Evolutionary conservation across 83 land plant genomes (phyloP).

Genomic region (Picea engelmannii): DNA sequence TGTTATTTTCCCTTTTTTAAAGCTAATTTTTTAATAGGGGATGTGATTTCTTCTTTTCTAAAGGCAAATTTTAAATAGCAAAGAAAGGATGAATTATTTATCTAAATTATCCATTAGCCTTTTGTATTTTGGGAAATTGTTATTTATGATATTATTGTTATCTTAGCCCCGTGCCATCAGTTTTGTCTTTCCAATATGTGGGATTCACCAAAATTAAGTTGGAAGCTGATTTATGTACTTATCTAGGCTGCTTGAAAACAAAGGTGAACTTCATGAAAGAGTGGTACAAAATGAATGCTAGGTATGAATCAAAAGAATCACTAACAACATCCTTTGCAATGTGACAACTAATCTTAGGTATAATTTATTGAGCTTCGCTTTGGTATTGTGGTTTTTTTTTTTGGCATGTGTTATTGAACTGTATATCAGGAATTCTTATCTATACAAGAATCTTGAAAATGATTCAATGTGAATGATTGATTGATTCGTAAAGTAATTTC

Average conservation of each 20-base stretch:
- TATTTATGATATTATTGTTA: background rate
- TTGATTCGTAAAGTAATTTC: no score
- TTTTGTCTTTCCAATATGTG: no score
- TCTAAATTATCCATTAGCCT: background rate
- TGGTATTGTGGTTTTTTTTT: background rate
- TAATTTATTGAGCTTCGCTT: background rate
- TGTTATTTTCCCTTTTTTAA: background rate
- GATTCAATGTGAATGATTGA: no score
- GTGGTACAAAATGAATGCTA: background rate
- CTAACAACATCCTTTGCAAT: background rate
- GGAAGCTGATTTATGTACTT: background rate
- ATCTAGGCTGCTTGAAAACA: constrained; percentile 3
- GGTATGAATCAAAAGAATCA: background rate
- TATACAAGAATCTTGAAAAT: no score
- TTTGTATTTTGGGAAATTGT: background rate
- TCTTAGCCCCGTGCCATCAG: background rate
- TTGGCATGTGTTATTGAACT: background rate
- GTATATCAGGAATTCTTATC: background rate
- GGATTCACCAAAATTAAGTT: background rate
- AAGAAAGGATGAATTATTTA: background rate
- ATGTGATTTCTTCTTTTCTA: background rate
- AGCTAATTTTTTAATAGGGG: background rate
- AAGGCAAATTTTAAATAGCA: background rate
- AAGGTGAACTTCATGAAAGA: constrained; percentile 1
- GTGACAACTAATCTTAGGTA: no score